Evolutionary conservation across 805 yeast species (phyloP).

Genomic region (Wickerhamomyces hampshirensis): DNA sequence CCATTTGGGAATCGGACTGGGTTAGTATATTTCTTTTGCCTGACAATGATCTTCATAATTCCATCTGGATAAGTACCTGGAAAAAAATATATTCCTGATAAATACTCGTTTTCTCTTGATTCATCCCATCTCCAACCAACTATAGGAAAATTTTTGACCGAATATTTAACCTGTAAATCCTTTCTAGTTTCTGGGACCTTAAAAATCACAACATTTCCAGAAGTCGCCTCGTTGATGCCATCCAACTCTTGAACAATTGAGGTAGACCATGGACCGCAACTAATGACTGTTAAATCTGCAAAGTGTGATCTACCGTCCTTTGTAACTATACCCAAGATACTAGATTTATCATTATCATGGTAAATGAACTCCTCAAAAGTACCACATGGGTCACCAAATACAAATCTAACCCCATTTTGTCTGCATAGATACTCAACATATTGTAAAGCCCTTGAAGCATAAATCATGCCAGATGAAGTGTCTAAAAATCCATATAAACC

Average conservation of each 20-base stretch:
- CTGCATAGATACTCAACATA: conserved; percentile 26
- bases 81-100: conserved; percentile 31
- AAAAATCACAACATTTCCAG: conserved; percentile 32
- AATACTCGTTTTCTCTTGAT: conserved; percentile 25
- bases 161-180: conserved; percentile 30
- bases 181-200: conserved; percentile 32
- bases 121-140: conserved; percentile 31
- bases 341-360: conserved; percentile 15
- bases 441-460: conserved; percentile 31
- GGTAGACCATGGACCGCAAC: conserved; percentile 24
- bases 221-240: conserved; percentile 33
- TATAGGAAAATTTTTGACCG: conserved; percentile 29
- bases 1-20: conserved; percentile 21
- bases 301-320: conserved; percentile 24
- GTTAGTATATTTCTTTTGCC: conserved; percentile 33
- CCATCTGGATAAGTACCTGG: conserved; percentile 30
- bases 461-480: conserved; percentile 30
- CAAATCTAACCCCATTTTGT: conserved; percentile 30
- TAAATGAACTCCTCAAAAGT: conserved; percentile 28
- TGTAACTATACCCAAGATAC: conserved; percentile 19
- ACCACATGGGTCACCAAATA: conserved; percentile 26
- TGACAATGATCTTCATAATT: conserved; percentile 29
- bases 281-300: conserved; percentile 16
- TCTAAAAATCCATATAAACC: conserved; percentile 23
- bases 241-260: conserved; percentile 22